Base-by-base conservation (phyloP, 2,329 filamentous ascomycete species). In the Botrytis porri region DNA sequence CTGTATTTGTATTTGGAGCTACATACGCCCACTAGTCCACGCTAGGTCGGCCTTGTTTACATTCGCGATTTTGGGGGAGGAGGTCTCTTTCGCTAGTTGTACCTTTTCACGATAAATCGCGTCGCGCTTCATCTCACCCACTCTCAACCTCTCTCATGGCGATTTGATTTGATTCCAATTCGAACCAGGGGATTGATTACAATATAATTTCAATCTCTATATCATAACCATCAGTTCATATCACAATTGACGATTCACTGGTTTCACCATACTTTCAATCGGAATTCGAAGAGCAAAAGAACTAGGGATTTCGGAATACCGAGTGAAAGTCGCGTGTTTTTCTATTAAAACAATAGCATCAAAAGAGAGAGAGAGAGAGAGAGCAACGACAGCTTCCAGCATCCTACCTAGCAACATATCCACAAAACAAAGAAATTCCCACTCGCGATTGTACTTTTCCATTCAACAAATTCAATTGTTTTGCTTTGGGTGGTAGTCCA, bases 1-100 rank as follows among this genome's bases (percentile, higher is more conserved):
- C 70, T 48, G 32, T 39, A 41, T 9, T 25, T 29, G 62, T 54
- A 14, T 73, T 62, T 25, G 45, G 12, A 66, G 32, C 14, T 66
- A 18, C 51, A 57, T 9, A 7, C 51, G 32, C n/a, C n/a, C 51
- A 29, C 43, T 69, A 48, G 37, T 37, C 37, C 54, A 29, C 22
- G 22, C 45, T n/a, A 41, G 22, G 14, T 69, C 41, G 35, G 66
- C 10, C 14, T 69, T 59, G 18, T 69, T 60, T 29, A 69, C 22
- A 29, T 43, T 14, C 61, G 65, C 62, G 39, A 57, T 67, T 70
- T 70, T 48, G 43, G 29, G 22, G 32, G 25, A n/a, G 71, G 75
- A 67, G 64, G 77, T 77, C 77, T 67, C 77, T 77, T 77, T 78
- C 72, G 75, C 71, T 78, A 77, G 77, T 51, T 74, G 76, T 43